phyloP scores from a whole-genome alignment of 2,329 filamentous ascomycete genomes.

The Xylariaceae sp. region DNA sequence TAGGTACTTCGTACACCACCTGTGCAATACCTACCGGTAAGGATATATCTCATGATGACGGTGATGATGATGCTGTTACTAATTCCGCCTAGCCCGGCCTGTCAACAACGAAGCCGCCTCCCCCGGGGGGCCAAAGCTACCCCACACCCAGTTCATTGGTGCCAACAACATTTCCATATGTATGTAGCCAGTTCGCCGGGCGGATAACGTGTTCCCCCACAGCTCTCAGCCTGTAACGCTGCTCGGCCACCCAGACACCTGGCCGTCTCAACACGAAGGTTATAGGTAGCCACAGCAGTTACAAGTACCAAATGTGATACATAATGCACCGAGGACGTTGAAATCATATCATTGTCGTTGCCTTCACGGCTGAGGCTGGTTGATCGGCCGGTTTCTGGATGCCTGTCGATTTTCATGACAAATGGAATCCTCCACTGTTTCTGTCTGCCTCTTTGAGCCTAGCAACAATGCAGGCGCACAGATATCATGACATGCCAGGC shows the following conservation, averaged over 20 bases:
- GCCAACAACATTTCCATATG: not conserved
- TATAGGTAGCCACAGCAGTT: not conserved
- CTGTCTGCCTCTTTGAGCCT: not conserved
- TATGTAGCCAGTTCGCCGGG: not conserved
- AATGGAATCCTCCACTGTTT: not conserved
- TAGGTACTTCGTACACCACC: not conserved
- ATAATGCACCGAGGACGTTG: not conserved
- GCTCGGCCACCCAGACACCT: not conserved
- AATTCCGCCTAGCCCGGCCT: not conserved
- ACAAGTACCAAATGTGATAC: not conserved
- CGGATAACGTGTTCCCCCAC: not conserved
- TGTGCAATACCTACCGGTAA: no score
- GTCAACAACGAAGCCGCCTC: not conserved
- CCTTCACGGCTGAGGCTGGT: not conserved
- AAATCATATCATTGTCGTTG: not conserved
- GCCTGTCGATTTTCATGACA: not conserved
- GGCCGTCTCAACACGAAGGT: not conserved
- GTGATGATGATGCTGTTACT: constrained; percentile 1
- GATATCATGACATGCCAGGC: no score
- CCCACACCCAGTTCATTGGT: not conserved
- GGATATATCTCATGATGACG: not conserved
- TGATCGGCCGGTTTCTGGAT: not conserved
- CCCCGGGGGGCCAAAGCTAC: not conserved
- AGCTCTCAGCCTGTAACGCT: not conserved
- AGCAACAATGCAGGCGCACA: not conserved